Evolutionary conservation across 345 rosid genomes (phyloP).

Genomic region (Camelina sativa): DNA sequence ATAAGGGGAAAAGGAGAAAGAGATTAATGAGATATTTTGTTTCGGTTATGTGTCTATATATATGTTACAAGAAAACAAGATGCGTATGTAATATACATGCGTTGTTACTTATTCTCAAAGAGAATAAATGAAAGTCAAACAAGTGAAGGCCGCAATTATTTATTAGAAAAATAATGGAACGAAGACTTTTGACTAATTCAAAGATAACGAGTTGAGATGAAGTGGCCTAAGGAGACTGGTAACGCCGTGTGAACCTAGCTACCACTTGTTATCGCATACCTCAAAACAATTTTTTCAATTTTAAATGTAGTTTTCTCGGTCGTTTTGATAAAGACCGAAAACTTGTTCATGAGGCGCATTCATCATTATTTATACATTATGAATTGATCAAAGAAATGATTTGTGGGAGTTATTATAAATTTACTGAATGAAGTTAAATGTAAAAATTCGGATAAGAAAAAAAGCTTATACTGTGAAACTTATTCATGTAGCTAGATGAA

Average conservation of each 20-base stretch:
- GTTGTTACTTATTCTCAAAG: constrained; percentile 13
- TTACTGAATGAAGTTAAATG: no score
- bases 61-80: constrained; percentile 16
- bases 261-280: constrained; percentile 5
- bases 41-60: constrained; percentile 30
- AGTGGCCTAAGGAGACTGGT: background rate
- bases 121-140: constrained; percentile 36
- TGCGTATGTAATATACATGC: background rate
- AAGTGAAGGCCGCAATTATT: constrained; percentile 33
- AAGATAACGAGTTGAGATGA: constrained; percentile 31
- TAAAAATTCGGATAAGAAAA: no score
- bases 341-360: constrained; percentile 17
- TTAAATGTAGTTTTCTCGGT: background rate
- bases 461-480: no score
- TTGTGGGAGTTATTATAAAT: no score
- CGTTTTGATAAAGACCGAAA: constrained; percentile 28
- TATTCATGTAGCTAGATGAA: background rate
- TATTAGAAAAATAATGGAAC: background rate
- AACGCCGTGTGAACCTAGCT: constrained; percentile 29
- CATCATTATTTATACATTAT: background rate
- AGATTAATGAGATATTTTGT: constrained; percentile 14
- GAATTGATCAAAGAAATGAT: background rate
- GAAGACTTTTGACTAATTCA: constrained; percentile 44
- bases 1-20: constrained; percentile 10
- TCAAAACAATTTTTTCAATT: constrained; percentile 11